phyloP scores from a whole-genome alignment of 306 rosid genomes.

The Malus domestica region ASM211411v1 NC_041799.1:1815501-1816000 shows the following conservation, averaged over 20 bases:
- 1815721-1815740: background rate
- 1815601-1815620: background rate
- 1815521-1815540: background rate
- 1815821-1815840: background rate
- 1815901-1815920: too few species aligned
- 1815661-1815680: background rate
- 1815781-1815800: background rate
- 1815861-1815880: background rate
- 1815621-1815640: background rate
- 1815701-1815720: background rate
- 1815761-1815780: background rate
- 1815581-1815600: background rate
- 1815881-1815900: too few species aligned
- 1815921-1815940: background rate
- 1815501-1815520: background rate
- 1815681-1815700: background rate
- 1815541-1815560: background rate
- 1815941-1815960: background rate
- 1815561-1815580: background rate
- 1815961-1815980: background rate
- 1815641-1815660: background rate
- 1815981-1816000: background rate
- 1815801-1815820: background rate
- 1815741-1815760: background rate
- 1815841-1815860: background rate